Evolutionary conservation across 257 asterid species (phyloP).

Genomic region (Nicotiana benthamiana): DNA sequence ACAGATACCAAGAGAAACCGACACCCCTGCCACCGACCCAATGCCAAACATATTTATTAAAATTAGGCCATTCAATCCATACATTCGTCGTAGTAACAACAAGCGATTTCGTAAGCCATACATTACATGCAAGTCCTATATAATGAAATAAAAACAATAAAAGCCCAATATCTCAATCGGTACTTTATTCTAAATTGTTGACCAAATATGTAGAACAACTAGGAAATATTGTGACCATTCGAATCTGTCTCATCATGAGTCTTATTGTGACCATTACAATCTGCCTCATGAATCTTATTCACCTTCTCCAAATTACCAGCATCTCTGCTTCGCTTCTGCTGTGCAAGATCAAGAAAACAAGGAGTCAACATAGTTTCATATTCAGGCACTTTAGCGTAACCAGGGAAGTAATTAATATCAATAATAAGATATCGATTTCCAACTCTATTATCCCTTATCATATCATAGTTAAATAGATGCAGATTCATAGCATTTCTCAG

Average conservation of each 20-base stretch:
- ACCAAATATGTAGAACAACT: too few relatives aligned
- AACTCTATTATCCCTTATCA: constrained; percentile 48
- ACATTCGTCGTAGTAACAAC: too few relatives aligned
- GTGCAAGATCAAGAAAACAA: constrained; percentile 51
- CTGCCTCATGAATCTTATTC: background rate
- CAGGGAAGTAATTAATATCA: constrained; percentile 86
- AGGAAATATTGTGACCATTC: background rate
- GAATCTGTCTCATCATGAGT: background rate
- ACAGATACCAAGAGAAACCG: too few relatives aligned
- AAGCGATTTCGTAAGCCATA: background rate
- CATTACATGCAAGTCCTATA: background rate
- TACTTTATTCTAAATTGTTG: background rate
- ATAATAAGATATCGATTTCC: constrained; percentile 52
- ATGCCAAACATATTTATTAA: background rate
- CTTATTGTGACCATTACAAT: background rate
- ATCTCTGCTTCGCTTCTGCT: constrained; percentile 2
- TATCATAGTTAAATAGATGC: constrained; percentile 70
- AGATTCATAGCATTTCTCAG: constrained; percentile 48
- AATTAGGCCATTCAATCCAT: background rate
- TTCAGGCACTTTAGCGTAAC: constrained; percentile 66
- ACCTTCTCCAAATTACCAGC: background rate
- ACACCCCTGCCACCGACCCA: background rate
- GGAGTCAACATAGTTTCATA: constrained; percentile 55
- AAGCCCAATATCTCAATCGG: background rate
- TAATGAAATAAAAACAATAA: background rate